Evolutionary conservation across 2,329 filamentous ascomycete species (phyloP), one percentile per base, ranked within the genome.

Genomic region (Gaeumannomyces tritici): DNA sequence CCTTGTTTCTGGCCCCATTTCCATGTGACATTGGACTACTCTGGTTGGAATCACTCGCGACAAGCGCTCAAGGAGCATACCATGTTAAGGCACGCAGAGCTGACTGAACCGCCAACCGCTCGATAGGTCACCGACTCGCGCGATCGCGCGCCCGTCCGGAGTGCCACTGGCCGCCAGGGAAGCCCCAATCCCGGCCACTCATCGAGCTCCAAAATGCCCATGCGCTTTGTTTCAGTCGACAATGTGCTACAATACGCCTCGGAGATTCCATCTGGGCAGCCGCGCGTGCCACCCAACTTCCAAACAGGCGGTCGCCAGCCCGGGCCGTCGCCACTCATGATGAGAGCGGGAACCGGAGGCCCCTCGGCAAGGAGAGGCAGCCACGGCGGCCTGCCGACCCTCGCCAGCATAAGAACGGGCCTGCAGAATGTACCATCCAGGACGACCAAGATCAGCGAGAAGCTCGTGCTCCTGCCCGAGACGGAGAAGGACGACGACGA

Each of bases 361-460:
- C 55, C n/a, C 29, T 51, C 27, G 61, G 26, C 12, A 27, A 31
- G 60, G 24, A 55, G 60, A 33, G 55, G 59, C 26, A 67, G 67
- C 28, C 61, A 61, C 7, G 60, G 64, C 8, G 69, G 69, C 9
- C 55, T 73, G 72, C 68, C 74, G 18, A 80, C 69, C 1, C 65
- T 68, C 27, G 69, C 72, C 4, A 68, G 70, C 8, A 64, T 66
- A n/a, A 65, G 71, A 9, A 67, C 69, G 4, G 82, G 81, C 65
- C 76, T 79, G 69, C 81, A 85, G 62, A 82, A 80, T 57, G 76
- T 97, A 67, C 95, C 93, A 0, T 89, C 91, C 7, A 85, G 95
- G 61, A 96, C 92, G 51, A 96, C 91, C 31, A 97, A 98, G 74
- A 89, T 96, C 66, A 96, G 91, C 73, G 91, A 98, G 78, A 98